phyloP scores from a whole-genome alignment of 257 asterid species.

The Fraxinus pennsylvanica region DNA sequence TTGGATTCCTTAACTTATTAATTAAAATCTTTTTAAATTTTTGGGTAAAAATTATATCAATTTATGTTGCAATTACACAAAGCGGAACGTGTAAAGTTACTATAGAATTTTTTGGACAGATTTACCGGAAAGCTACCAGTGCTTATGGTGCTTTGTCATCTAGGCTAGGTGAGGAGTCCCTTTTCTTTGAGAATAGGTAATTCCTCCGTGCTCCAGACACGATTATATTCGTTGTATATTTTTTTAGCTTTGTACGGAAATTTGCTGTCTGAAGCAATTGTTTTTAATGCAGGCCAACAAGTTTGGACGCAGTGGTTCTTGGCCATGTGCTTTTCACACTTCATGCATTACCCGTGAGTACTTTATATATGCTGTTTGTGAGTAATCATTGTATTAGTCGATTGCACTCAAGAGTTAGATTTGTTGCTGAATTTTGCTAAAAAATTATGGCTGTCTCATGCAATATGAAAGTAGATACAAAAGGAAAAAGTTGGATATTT shows the following conservation, averaged over 20 bases:
- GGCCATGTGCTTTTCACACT: constrained; percentile 78
- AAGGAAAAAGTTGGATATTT: not conserved
- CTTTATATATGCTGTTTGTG: constrained; percentile 10
- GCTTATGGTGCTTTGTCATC: constrained; percentile 29
- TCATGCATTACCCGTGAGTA: constrained; percentile 92
- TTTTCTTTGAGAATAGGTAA: constrained; percentile 73
- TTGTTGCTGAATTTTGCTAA: constrained; percentile 6
- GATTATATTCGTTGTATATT: not conserved
- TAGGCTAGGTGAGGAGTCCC: constrained; percentile 62
- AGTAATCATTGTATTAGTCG: not conserved
- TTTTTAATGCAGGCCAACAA: constrained; percentile 67
- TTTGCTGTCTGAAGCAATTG: constrained; percentile 19
- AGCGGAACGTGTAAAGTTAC: too few relatives aligned
- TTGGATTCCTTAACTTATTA: not conserved
- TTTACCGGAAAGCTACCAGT: too few relatives aligned
- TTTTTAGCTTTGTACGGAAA: constrained; percentile 17
- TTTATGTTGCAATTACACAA: too few relatives aligned
- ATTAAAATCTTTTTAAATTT: not conserved
- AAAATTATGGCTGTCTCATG: not conserved
- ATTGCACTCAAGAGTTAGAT: constrained; percentile 6
- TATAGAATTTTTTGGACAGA: too few relatives aligned
- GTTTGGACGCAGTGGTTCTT: constrained; percentile 86
- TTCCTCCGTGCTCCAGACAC: constrained; percentile 19
- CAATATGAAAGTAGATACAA: not conserved
- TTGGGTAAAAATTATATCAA: not conserved